Conservation (phyloP, 2,329 filamentous ascomycete genomes). For the Pseudogymnoascus sp. region DNA sequence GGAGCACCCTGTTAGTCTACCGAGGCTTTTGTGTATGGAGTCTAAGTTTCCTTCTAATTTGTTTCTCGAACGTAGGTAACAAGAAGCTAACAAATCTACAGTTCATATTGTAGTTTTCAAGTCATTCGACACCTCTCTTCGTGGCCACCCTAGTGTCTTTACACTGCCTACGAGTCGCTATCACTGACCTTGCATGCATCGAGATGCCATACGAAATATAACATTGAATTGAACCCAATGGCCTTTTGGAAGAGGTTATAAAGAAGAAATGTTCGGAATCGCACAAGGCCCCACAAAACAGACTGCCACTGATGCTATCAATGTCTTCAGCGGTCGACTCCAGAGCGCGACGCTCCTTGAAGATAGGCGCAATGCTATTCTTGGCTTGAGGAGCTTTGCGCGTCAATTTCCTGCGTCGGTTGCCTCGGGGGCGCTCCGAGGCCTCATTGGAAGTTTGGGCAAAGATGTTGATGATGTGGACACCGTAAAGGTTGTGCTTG, state of each 20-base stretch:
- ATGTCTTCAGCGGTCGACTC: slow-evolving; percentile 77
- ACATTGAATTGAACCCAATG: slow-evolving; percentile 5
- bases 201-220: slow-evolving; percentile 1
- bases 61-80: neutral
- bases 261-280: slow-evolving; percentile 53
- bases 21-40: neutral
- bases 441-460: slow-evolving; percentile 74
- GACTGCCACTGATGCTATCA: slow-evolving; percentile 91
- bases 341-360: slow-evolving; percentile 86
- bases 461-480: slow-evolving; percentile 93
- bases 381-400: slow-evolving; percentile 88
- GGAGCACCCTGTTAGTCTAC: neutral
- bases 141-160: neutral
- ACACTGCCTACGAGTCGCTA: neutral
- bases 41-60: neutral
- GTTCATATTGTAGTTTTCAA: neutral
- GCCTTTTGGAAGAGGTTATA: neutral
- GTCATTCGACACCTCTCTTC: neutral
- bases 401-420: slow-evolving; percentile 96
- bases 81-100: neutral
- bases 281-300: slow-evolving; percentile 81
- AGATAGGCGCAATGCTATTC: slow-evolving; percentile 86
- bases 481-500: slow-evolving; percentile 88
- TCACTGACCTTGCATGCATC: neutral
- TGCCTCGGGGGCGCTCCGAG: slow-evolving; percentile 83